phyloP scores from a whole-genome alignment of 2,329 filamentous ascomycete genomes.

The Aureobasidium sp. region DNA sequence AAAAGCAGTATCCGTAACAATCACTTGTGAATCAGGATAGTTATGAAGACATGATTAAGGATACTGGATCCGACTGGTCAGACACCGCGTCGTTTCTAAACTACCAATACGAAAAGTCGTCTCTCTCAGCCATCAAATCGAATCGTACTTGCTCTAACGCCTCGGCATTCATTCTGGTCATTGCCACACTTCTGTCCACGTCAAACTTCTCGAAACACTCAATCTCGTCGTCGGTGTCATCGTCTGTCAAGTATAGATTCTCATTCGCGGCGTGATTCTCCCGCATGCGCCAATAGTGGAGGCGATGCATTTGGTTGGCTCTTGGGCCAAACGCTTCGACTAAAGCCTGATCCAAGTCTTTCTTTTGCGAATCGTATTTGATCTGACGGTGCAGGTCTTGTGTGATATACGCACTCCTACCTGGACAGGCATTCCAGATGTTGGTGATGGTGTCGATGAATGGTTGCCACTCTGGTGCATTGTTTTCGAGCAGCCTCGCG shows the following conservation, averaged over 20 bases:
- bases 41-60: too few relatives aligned
- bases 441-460: background rate
- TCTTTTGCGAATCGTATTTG: background rate
- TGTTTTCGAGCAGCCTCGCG: background rate
- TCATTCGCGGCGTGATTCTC: background rate
- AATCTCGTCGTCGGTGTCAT: conserved; percentile 1
- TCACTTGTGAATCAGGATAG: too few relatives aligned
- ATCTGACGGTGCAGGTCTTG: background rate
- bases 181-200: background rate
- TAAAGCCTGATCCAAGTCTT: background rate
- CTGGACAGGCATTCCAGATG: background rate
- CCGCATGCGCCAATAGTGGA: background rate
- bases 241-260: background rate
- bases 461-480: background rate
- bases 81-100: too few relatives aligned
- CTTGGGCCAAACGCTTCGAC: background rate
- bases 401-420: background rate
- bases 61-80: too few relatives aligned
- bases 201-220: conserved; percentile 4
- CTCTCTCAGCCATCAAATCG: too few relatives aligned
- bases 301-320: background rate
- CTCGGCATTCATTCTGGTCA: background rate
- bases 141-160: background rate
- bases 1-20: too few relatives aligned
- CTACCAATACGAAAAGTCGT: too few relatives aligned